phyloP scores from a whole-genome alignment of 2,329 filamentous ascomycete species.

The Cadophora sp. region DNA sequence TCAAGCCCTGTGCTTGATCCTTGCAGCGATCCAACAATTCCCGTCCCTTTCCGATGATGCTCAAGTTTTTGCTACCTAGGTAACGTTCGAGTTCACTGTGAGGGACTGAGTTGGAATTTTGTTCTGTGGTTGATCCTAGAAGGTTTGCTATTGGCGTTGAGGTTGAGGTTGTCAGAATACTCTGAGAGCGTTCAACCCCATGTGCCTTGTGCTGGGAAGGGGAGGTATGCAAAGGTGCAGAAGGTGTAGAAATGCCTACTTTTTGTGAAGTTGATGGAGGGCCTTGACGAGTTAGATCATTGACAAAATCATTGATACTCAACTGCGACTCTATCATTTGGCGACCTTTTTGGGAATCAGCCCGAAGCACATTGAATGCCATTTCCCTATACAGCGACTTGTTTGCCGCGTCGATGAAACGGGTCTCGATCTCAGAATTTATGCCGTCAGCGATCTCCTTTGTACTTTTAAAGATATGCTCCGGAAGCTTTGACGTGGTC shows the following conservation, averaged over 20 bases:
- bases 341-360: not conserved
- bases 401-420: not conserved
- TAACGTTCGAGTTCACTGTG: not conserved
- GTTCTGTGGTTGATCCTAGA: not conserved
- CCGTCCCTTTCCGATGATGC: not conserved
- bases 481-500: not conserved
- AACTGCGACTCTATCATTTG: conserved; percentile 10
- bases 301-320: conserved; percentile 16
- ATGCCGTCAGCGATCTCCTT: not conserved
- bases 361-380: not conserved
- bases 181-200: conserved; percentile 1
- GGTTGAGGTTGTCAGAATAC: conserved; percentile 11
- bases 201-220: not conserved
- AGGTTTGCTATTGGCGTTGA: not conserved
- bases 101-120: not conserved
- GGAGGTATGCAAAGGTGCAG: not conserved
- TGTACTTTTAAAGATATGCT: not conserved
- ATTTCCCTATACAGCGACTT: not conserved
- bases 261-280: not conserved
- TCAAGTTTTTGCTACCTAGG: not conserved
- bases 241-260: conserved; percentile 5
- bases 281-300: not conserved
- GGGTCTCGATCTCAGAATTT: not conserved
- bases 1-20: not conserved
- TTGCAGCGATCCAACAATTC: not conserved